Evolutionary conservation across 2,329 filamentous ascomycete genomes (phyloP), one percentile per base, ranked within the genome.

Genomic region (Talaromyces sp.): DNA sequence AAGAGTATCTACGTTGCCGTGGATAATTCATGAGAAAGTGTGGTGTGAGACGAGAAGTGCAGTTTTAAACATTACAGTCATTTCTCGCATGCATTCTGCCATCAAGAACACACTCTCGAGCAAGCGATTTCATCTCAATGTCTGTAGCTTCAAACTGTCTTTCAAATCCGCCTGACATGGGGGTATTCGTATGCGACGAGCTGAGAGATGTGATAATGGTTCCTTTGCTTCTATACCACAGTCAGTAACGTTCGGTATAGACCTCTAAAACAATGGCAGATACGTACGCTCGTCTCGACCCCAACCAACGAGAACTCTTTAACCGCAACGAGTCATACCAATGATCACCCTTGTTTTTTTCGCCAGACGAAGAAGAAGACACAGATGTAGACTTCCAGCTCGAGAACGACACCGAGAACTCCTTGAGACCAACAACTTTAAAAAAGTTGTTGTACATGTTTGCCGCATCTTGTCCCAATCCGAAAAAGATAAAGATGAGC

Each of bases 401-500:
- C n/a, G 24, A 43, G 24, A 76, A 64, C 2, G 66, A 57, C 6
- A 74, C 66, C 64, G 79, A 76, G 54, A 71, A 75, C 47, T 67
- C 67, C 14, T 73, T 73, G 43, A 84, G 67, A 0, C 82, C 82
- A 31, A 83, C 58, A n/a, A 72, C 73, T 27, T 77, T 67, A 52
- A 84, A 70, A 64, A 80, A 77, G 3, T 74, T 73, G 61, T 78
- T 78, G 71, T 89, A 89, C 74, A 86, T 83, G 27, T 78, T 76
- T 3, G 79, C 76, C 0, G 87, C 87, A 70, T 90, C 88, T 31
- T 78, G 79, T 35, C 88, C 88, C 16, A 87, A 83, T 9, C 89
- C 88, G 68, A 90, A 90, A 70, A 88, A 85, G n/a, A 84, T 61
- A 71, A 90, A 90, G 13, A 86, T 75, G 31, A 87, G 65, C 66